Evolutionary conservation across 495 filamentous ascomycete genomes (phyloP), one percentile per base, ranked within the genome.

Genomic region (Penicillium egyptiacum): DNA sequence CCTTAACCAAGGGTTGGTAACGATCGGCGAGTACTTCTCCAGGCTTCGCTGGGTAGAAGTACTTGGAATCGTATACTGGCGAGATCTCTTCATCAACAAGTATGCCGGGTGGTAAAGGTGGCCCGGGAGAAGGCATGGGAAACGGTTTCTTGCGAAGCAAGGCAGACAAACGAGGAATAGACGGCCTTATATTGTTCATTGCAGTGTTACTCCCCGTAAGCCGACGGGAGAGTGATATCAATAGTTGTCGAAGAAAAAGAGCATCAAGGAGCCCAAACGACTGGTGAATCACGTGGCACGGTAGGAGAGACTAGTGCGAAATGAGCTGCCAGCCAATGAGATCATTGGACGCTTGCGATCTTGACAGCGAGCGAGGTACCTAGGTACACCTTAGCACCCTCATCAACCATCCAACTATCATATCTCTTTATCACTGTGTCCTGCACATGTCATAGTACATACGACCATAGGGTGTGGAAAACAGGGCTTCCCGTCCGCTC

Each of bases 31-130:
- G 66, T 35, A 77, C 47, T 35, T 81, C 75, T 35, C 75, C 75
- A 52, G 73, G 67, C 43, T 74, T 71, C 41, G 62, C 72, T 40
- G 76, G 75, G 63, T 76, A 79, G 65, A 74, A 80, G 49, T 49
- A 37, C 56, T 71, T 70, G 40, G 72, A 70, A 48, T 71, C 25
- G 49, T 79, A 80, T 46, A 66, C 49, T 50, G 64, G 70, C 33
- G 50, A 70, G 56, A 59, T 67, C 55, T 73, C 69, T 61, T 73
- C 70, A 55, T 73, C 69, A 53, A 73, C 50, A 23, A 69, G 67
- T 65, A 65, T 63, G 31, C 61, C 58, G 14, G 57, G 61, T 14
- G 66, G 59, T 63, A 74, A 60, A 59, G 55, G 64, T 39, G 64
- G 59, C 42, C 55, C 62, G 6, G 69, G 57, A 62, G 64, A 49